Evolutionary conservation across 2,329 filamentous ascomycete species (phyloP), one percentile per base, ranked within the genome.

Genomic region (Neopestalotiopsis rosae): DNA sequence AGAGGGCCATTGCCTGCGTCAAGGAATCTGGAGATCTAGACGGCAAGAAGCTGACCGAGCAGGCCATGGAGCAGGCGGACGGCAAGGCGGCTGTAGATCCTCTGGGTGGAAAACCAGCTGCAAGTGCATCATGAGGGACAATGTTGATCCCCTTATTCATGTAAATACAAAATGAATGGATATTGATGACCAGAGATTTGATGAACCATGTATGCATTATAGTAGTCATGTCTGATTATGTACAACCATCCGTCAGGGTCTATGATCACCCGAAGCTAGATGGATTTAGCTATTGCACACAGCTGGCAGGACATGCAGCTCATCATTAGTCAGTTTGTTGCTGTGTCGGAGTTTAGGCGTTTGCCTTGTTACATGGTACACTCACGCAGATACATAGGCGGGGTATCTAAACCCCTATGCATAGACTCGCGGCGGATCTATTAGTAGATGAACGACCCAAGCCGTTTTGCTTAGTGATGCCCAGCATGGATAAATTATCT

Each of bases 1-100:
- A 63, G 32, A 65, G 38, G 5, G 70, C 70, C 5, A 59, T 70
- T 12, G 52, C 62, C 9, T 45, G 66, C 7, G 7, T 70, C 9
- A 17, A 63, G 49, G 49, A 69, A 49, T 17, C 52, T 5, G 65
- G 49, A 17, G 65, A 65, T 30, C 45, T 69, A 28, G 59, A 65
- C 5, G 64, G 65, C 52, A 49, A 67, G 40, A 56, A 59, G 49
- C 52, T 69, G 10, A 34, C n/a, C 14, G 28, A 28, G 32, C 34
- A 28, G 56, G 57, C 32, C 20, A 24, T 30, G 20, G 30, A 32
- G 40, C 24, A n/a, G 10, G 45, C 20, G 17, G 58, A 67, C 9
- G 38, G n/a, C 17, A 61, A 67, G 49, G 40, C 56, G 14, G n/a
- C 17, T 20, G 4, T 67, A n/a, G 66, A 67, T 63, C 66, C 59